phyloP scores from a whole-genome alignment of 2,329 filamentous ascomycete genomes.

The Aspergillus alliaceus region DNA sequence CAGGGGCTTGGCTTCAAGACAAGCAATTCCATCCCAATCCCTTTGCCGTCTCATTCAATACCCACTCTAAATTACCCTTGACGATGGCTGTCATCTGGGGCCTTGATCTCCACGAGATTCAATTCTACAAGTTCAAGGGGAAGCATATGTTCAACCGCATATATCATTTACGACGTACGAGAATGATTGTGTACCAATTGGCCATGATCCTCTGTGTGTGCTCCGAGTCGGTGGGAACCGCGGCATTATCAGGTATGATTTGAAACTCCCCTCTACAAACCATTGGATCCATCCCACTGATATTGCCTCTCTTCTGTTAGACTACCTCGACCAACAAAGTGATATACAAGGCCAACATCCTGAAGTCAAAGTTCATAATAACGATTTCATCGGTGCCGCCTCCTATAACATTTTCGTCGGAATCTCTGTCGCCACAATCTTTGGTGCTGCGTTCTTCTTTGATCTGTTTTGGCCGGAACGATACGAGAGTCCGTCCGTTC shows the following conservation, averaged over 20 bases:
- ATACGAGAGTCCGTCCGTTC: slow-evolving; percentile 49
- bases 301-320: too few species aligned
- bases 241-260: slow-evolving; percentile 52
- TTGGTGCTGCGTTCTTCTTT: slow-evolving; percentile 62
- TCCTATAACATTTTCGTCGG: slow-evolving; percentile 62
- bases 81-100: slow-evolving; percentile 56
- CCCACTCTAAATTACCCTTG: background rate
- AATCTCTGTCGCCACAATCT: slow-evolving; percentile 58
- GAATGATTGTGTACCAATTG: slow-evolving; percentile 61
- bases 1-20: too few species aligned
- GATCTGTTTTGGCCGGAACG: slow-evolving; percentile 62
- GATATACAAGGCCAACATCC: slow-evolving; percentile 44
- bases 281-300: too few species aligned
- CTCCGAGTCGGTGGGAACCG: slow-evolving; percentile 58
- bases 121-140: slow-evolving; percentile 59
- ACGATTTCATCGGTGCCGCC: slow-evolving; percentile 56
- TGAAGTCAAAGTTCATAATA: slow-evolving; percentile 51
- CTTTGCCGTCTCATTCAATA: too few species aligned
- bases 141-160: slow-evolving; percentile 59
- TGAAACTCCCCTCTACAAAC: too few species aligned
- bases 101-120: slow-evolving; percentile 56
- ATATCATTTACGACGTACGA: slow-evolving; percentile 57
- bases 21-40: too few species aligned
- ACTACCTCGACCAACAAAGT: slow-evolving; percentile 57
- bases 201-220: slow-evolving; percentile 60